Evolutionary conservation across 2,329 filamentous ascomycete genomes (phyloP).

Genomic region (Tolypocladium guangdongense): DNA sequence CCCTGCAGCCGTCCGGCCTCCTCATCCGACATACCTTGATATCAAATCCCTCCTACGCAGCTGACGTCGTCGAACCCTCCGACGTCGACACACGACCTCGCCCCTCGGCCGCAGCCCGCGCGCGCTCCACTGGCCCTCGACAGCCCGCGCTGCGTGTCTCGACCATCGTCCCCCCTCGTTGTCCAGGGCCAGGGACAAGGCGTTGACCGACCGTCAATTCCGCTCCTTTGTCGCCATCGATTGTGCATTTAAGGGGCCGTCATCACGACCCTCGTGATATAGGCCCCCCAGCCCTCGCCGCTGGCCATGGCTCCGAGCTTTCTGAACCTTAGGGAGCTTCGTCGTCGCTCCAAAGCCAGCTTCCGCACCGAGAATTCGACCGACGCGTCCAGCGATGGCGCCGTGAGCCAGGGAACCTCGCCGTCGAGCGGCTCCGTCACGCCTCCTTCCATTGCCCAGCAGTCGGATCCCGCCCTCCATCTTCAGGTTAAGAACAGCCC

Average conservation of each 20-base stretch:
- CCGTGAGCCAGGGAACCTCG: constrained; percentile 45
- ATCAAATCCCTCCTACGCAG: neutral
- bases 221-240: neutral
- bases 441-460: constrained; percentile 60
- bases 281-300: neutral
- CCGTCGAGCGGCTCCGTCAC: constrained; percentile 61
- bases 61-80: neutral
- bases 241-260: neutral
- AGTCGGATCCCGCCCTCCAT: constrained; percentile 53
- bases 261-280: constrained; percentile 1
- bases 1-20: neutral
- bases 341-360: constrained; percentile 65
- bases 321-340: constrained; percentile 58
- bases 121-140: neutral
- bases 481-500: constrained; percentile 45
- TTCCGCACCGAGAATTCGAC: constrained; percentile 55
- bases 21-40: neutral
- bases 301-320: constrained; percentile 50
- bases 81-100: neutral
- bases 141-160: neutral
- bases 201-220: neutral
- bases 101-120: neutral
- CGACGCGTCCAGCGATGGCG: constrained; percentile 50
- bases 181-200: neutral
- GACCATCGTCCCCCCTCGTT: neutral